phyloP scores from a whole-genome alignment of 768 basidiomycete genomes.

The Vishniacozyma victoriae region DNA sequence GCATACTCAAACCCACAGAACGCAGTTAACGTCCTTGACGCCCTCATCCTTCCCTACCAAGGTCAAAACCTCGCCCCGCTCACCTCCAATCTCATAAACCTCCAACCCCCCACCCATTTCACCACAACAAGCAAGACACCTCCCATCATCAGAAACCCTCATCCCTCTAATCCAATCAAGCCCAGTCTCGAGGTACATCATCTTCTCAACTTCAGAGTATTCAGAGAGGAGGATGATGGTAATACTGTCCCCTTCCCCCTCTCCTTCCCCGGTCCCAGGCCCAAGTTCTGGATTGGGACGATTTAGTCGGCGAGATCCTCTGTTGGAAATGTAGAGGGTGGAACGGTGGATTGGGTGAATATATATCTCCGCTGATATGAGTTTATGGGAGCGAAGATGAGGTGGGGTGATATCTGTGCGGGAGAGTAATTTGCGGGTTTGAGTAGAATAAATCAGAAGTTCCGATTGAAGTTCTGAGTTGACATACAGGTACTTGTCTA shows the following conservation, averaged over 20 bases:
- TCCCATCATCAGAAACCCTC: slow-evolving; percentile 37
- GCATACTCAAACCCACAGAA: slow-evolving; percentile 29
- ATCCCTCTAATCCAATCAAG: slow-evolving; percentile 38
- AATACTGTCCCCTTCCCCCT: slow-evolving; percentile 32
- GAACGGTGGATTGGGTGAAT: slow-evolving; percentile 30
- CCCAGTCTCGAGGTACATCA: slow-evolving; percentile 35
- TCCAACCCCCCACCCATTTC: slow-evolving; percentile 40
- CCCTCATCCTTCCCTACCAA: slow-evolving; percentile 35
- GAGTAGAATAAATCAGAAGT: slow-evolving; percentile 30
- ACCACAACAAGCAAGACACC: slow-evolving; percentile 38
- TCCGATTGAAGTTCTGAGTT: slow-evolving; percentile 36
- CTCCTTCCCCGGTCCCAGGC: slow-evolving; percentile 23
- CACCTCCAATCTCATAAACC: slow-evolving; percentile 31
- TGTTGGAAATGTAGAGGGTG: slow-evolving; percentile 44
- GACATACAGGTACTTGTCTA: slow-evolving; percentile 43
- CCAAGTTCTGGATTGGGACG: too few relatives aligned
- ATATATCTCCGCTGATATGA: slow-evolving; percentile 38
- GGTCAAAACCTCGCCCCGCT: slow-evolving; percentile 34
- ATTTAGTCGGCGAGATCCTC: slow-evolving; percentile 33
- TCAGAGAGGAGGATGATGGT: slow-evolving; percentile 33
- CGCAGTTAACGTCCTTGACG: slow-evolving; percentile 27
- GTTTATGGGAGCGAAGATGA: slow-evolving; percentile 8
- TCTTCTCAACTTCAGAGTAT: slow-evolving; percentile 25
- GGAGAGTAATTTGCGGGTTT: slow-evolving; percentile 17
- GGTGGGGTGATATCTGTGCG: slow-evolving; percentile 29